Evolutionary conservation across 1,284 basidiomycete species (phyloP).

Genomic region (Fomitiporia mediterranea): DNA sequence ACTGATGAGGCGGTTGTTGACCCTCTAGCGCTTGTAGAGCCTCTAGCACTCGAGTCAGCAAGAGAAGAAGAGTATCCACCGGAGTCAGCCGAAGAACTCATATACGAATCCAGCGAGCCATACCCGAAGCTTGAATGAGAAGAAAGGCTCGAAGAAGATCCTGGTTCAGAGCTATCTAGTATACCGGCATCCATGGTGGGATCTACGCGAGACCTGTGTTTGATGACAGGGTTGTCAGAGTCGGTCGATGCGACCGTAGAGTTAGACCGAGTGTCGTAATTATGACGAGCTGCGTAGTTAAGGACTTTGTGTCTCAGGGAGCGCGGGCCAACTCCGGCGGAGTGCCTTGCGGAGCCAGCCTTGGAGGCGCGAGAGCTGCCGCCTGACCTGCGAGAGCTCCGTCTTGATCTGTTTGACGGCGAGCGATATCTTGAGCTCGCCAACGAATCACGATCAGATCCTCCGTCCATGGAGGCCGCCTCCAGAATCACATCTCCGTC

Average conservation of each 20-base stretch:
- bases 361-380: background rate
- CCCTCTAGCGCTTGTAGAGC: too few relatives aligned
- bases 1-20: too few relatives aligned
- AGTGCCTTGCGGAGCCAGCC: background rate
- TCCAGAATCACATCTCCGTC: conserved; percentile 9
- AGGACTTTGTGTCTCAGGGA: background rate
- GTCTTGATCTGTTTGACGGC: background rate
- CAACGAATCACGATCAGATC: background rate
- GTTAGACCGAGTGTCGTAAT: background rate
- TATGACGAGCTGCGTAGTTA: background rate
- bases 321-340: too few relatives aligned
- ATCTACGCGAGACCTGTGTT: background rate
- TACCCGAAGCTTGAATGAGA: background rate
- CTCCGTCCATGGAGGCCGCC: background rate
- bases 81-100: too few relatives aligned
- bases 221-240: background rate
- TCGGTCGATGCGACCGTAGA: background rate
- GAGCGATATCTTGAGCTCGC: background rate
- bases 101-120: too few relatives aligned
- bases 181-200: too few relatives aligned
- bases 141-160: background rate
- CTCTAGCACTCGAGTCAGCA: too few relatives aligned
- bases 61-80: too few relatives aligned
- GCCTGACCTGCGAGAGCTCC: background rate
- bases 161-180: background rate